phyloP scores from a whole-genome alignment of 176 grass and related monocot genomes.

The Pharus latifolius region DNA sequence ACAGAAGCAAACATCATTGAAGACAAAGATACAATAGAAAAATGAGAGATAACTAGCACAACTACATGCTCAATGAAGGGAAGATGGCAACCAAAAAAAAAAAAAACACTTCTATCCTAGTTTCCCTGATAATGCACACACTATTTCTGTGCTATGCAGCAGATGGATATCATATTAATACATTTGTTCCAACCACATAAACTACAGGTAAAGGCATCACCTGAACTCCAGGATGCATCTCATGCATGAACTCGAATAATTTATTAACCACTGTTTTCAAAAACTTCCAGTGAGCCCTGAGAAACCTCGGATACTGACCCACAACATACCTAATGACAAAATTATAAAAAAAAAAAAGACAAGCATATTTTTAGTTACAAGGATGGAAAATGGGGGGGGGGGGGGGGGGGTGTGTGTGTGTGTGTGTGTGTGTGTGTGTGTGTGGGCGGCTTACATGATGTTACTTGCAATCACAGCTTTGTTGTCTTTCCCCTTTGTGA shows the following conservation, averaged over 20 bases:
- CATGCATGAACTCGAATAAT: conserved; percentile 99
- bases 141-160: too few species aligned
- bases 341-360: conserved; percentile 14
- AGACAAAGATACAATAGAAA: conserved; percentile 9
- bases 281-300: conserved; percentile 99
- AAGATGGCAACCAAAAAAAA: not conserved
- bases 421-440: too few species aligned
- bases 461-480: conserved; percentile 99
- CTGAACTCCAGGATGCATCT: conserved; percentile 99
- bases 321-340: conserved; percentile 84
- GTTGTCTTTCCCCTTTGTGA: conserved; percentile 98
- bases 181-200: not conserved
- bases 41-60: not conserved
- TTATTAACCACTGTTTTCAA: conserved; percentile 98
- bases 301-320: conserved; percentile 97
- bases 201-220: conserved; percentile 10
- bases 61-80: not conserved
- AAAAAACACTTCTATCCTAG: not conserved
- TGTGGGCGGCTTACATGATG: conserved; percentile 97
- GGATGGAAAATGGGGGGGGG: too few species aligned
- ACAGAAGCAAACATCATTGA: not conserved
- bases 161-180: not conserved
- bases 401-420: too few species aligned
- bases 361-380: not conserved
- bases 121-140: too few species aligned